Conservation (phyloP, 2,329 filamentous ascomycete genomes). For the Ambrosiella beaveri region DNA sequence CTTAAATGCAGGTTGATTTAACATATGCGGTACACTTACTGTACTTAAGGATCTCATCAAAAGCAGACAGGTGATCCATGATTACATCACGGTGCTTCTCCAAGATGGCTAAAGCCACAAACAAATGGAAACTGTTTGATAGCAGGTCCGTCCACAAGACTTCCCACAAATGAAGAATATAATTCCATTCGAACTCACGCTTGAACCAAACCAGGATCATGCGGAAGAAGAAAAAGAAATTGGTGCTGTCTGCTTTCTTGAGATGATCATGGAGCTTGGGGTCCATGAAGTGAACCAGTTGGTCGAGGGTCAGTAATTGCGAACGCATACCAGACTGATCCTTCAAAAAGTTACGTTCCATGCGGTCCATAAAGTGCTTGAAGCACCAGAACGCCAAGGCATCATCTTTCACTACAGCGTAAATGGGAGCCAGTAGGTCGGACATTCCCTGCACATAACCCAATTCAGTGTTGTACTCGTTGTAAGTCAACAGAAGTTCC, state of each 20-base stretch:
- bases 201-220: constrained; percentile 99
- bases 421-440: constrained; percentile 85
- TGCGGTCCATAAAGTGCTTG: constrained; percentile 87
- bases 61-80: constrained; percentile 82
- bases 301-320: constrained; percentile 79
- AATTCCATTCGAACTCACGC: constrained; percentile 80
- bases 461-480: constrained; percentile 88
- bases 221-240: constrained; percentile 99
- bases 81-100: constrained; percentile 96
- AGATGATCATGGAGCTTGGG: constrained; percentile 85
- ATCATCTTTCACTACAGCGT: constrained; percentile 94
- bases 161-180: constrained; percentile 83
- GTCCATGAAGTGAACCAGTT: constrained; percentile 92
- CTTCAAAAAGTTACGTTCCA: constrained; percentile 92
- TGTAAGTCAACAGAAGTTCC: constrained; percentile 96
- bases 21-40: constrained; percentile 34
- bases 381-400: constrained; percentile 96
- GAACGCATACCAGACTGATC: constrained; percentile 93
- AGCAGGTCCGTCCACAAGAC: constrained; percentile 83
- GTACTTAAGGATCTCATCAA: constrained; percentile 96
- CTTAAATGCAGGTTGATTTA: not conserved
- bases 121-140: constrained; percentile 82
- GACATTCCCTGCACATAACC: constrained; percentile 99
- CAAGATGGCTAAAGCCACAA: constrained; percentile 80
- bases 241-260: constrained; percentile 79